Evolutionary conservation across 2,329 filamentous ascomycete species (phyloP).

Genomic region (Fusarium equiseti): DNA sequence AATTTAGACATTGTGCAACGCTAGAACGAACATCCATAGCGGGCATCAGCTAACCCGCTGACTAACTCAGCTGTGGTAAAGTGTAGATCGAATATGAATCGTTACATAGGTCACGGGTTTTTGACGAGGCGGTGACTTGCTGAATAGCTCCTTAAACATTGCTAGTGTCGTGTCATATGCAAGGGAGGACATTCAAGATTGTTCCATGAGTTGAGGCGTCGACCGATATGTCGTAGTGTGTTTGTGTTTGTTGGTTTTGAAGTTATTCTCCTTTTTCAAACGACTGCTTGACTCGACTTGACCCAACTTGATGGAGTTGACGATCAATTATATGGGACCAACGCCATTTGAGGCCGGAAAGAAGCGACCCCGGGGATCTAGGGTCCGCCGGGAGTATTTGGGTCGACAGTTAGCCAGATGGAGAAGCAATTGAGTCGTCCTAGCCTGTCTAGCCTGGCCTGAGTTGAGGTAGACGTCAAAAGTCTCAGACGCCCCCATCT

Average conservation of each 20-base stretch:
- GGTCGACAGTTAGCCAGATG: constrained; percentile 35
- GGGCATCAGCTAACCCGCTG: constrained; percentile 14
- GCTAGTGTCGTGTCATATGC: constrained; percentile 34
- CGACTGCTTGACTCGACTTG: constrained; percentile 14
- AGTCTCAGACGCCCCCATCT: constrained; percentile 31
- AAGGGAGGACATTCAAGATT: constrained; percentile 28
- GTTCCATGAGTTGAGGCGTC: constrained; percentile 20
- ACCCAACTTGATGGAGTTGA: constrained; percentile 17
- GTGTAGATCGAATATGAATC: constrained; percentile 30
- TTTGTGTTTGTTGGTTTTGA: constrained; percentile 15
- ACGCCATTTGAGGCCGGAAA: constrained; percentile 39
- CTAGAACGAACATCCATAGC: constrained; percentile 4
- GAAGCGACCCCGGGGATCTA: constrained; percentile 36
- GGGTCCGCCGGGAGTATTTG: constrained; percentile 18
- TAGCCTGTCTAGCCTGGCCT: constrained; percentile 28
- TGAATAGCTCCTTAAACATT: constrained; percentile 11
- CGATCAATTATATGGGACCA: constrained; percentile 31
- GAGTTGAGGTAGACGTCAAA: constrained; percentile 34
- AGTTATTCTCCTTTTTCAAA: constrained; percentile 32
- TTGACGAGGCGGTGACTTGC: constrained; percentile 15
- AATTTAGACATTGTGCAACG: constrained; percentile 23
- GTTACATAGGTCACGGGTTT: constrained; percentile 16
- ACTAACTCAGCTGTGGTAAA: constrained; percentile 8
- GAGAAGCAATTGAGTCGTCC: constrained; percentile 26
- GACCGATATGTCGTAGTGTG: constrained; percentile 29